Base-by-base conservation (phyloP, 345 rosid species). In the Abelmoschus esculentus region DNA sequence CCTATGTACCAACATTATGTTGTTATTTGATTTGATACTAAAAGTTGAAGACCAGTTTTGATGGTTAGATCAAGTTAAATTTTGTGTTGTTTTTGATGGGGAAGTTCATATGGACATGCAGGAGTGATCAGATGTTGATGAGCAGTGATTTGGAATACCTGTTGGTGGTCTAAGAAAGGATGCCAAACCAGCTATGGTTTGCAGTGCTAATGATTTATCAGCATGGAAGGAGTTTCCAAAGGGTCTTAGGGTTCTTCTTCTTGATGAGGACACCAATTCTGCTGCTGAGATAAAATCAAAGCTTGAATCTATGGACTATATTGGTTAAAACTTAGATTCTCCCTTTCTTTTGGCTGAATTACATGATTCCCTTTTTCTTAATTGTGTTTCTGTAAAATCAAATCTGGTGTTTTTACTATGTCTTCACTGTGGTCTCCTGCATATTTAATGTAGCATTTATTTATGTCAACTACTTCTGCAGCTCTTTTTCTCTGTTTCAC, bases 151-250 rank as follows among this genome's bases (percentile, higher is more conserved):
- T 49, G 66, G 78, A 62, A 78, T 69, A 70, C 67, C 63, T 66
- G 78, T 77, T 70, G 80, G 84, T 73, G 76, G 86, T 86, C 82
- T 90, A 87, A 78, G 86, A 87, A 89, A 87, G 81, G 85, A 92
- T 95, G 99, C 98, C 85, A 86, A 90, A 81, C 88, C 88, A 95
- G 89, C 92, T 82, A 92, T 95, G 98, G 92, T 92, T 82, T 79
- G 83, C 84, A 87, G 93, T 72, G 86, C 86, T 66, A 75, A 84
- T 72, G 92, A 91, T 78, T 81, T 91, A 74, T 91, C 92, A 73
- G 86, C 74, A 70, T 91, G 98, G 97, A 87, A 88, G 79, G 87
- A 85, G 71, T 95, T 95, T 60, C 99, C 98, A 3, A 95, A 90
- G 80, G 99, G 99, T 72, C 98, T 95, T 71, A 81, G 80, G 73